Conservation (phyloP, 805 yeast genomes). For the Wickerhamiella australiensis region DNA sequence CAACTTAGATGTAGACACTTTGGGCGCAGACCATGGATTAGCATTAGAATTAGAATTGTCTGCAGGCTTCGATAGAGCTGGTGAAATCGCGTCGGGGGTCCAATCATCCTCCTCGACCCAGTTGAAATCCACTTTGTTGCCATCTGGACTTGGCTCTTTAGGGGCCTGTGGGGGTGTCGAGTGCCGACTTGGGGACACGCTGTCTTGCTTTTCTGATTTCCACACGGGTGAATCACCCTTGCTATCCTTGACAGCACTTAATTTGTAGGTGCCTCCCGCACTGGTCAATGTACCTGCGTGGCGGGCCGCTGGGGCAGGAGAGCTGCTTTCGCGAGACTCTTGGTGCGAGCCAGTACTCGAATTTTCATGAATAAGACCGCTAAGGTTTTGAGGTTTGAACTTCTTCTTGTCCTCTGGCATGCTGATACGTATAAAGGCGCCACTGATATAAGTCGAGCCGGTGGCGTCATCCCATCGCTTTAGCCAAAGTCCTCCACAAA, state of each 20-base stretch:
- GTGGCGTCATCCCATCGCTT: constrained; percentile 1
- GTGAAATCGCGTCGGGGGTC: constrained; percentile 13
- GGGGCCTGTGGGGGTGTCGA: neutral
- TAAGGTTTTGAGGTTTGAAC: constrained; percentile 31
- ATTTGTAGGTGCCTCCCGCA: constrained; percentile 23
- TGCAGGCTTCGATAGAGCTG: constrained; percentile 15
- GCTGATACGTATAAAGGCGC: constrained; percentile 1
- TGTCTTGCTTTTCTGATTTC: neutral
- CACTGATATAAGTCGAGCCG: neutral
- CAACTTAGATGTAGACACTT: neutral
- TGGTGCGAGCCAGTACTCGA: neutral
- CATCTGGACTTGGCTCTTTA: neutral
- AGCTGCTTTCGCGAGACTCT: constrained; percentile 10
- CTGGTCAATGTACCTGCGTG: constrained; percentile 18
- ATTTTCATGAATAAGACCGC: constrained; percentile 23
- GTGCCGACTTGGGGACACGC: neutral
- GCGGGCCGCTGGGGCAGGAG: constrained; percentile 11
- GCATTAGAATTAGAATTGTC: constrained; percentile 22
- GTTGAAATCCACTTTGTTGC: neutral
- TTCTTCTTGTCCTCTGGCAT: constrained; percentile 21
- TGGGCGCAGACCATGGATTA: neutral
- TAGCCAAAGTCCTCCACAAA: too few relatives aligned
- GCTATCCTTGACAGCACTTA: constrained; percentile 18
- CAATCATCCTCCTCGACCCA: constrained; percentile 11
- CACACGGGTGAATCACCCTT: constrained; percentile 5